These are phyloP conservation scores for Chlorella sp. DNA, from an alignment of 139 green algal species.

Conservation along the genomic window DNA sequence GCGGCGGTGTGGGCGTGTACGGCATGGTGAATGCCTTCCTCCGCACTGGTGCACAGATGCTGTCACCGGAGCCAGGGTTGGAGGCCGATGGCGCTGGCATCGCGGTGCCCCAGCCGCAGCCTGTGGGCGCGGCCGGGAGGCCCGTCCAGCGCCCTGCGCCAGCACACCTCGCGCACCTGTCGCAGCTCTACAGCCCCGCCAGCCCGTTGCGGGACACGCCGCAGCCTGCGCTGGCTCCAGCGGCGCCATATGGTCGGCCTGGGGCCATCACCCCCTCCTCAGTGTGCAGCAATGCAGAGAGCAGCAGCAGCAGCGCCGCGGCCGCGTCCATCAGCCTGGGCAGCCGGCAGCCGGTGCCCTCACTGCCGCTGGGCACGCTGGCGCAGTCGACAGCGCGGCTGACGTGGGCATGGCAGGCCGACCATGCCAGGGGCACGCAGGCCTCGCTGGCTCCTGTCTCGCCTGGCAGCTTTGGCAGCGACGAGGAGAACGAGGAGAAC, in stretches of 20 bases:
- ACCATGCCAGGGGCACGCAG: too few relatives aligned
- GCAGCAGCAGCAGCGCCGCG: background rate
- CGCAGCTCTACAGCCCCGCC: constrained; percentile 22
- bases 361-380: constrained; percentile 18
- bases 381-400: too few relatives aligned
- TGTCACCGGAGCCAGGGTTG: constrained; percentile 40
- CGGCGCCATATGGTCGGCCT: background rate
- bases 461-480: too few relatives aligned
- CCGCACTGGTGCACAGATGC: constrained; percentile 35
- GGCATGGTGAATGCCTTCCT: constrained; percentile 37
- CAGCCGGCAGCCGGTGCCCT: background rate
- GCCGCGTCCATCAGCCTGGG: constrained; percentile 7
- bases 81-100: constrained; percentile 2
- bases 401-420: too few relatives aligned
- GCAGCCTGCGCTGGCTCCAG: background rate
- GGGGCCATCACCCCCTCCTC: constrained; percentile 12
- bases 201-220: constrained; percentile 18
- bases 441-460: too few relatives aligned
- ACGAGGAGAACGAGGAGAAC: background rate
- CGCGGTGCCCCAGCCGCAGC: background rate
- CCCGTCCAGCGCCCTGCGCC: background rate
- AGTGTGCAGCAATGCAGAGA: constrained; percentile 23
- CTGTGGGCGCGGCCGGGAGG: background rate
- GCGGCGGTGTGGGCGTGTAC: constrained; percentile 8
- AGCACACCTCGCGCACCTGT: background rate